These are phyloP conservation scores for Oryza longistaminata DNA, from an alignment of 176 grass and related monocot genomes.

Conservation along the genomic window DNA sequence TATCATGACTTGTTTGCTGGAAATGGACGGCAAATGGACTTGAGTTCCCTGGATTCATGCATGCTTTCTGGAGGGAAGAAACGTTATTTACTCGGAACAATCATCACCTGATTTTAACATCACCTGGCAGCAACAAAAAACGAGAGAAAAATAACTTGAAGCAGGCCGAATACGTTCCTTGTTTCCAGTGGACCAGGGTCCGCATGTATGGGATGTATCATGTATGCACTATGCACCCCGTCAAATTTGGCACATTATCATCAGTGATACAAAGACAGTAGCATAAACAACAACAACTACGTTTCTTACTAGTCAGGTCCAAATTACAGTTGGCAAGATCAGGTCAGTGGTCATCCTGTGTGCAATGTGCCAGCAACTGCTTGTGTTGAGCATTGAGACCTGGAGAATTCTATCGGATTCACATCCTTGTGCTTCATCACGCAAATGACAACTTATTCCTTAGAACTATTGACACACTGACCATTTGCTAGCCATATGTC, in stretches of 20 bases:
- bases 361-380: not conserved
- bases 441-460: not conserved
- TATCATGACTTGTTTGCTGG: not conserved
- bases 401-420: not conserved
- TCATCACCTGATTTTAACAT: not conserved
- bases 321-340: not conserved
- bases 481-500: not conserved
- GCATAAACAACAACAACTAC: no score
- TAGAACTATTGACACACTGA: not conserved
- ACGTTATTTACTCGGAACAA: no score
- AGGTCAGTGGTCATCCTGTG: not conserved
- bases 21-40: not conserved
- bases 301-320: not conserved
- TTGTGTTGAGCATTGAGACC: not conserved
- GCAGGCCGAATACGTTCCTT: not conserved
- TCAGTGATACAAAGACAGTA: not conserved
- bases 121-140: not conserved
- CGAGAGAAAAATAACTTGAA: not conserved
- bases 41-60: not conserved
- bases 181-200: conserved; percentile 1
- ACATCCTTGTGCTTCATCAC: not conserved
- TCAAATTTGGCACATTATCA: no score
- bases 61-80: not conserved
- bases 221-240: no score
- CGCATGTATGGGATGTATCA: not conserved